Percentiles rank a stretch among this genome's conserved stretches.
phyloP scores from a whole-genome alignment of 495 filamentous ascomycete genomes.

The Talaromyces borbonicus region DNA sequence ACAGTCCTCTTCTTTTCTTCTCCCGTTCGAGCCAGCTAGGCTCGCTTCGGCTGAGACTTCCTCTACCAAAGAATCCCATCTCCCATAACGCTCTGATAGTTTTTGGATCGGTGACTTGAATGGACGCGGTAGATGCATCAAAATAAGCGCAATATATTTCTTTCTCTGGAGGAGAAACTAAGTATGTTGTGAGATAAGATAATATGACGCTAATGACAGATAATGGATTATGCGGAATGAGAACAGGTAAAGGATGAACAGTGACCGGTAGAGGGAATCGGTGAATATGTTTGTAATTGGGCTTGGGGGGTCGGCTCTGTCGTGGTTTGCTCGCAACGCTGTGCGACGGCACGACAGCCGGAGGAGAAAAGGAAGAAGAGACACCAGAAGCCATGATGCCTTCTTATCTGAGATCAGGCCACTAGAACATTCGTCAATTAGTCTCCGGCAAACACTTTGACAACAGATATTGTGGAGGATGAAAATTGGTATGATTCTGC shows the following conservation, averaged over 20 bases:
- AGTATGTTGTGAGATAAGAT: slow-evolving; percentile 57
- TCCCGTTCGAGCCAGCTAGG: slow-evolving; percentile 85
- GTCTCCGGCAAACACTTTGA: no score
- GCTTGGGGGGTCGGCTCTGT: slow-evolving; percentile 43
- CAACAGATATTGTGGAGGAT: no score
- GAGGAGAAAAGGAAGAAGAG: no score
- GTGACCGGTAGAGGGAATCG: slow-evolving; percentile 67
- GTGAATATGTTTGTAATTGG: slow-evolving; percentile 63
- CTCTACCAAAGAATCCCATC: slow-evolving; percentile 93
- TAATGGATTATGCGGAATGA: slow-evolving; percentile 88
- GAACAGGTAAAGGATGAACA: slow-evolving; percentile 69
- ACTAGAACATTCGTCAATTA: no score
- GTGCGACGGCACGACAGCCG: no score
- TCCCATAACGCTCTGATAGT: slow-evolving; percentile 82
- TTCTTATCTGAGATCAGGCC: no score
- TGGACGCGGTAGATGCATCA: slow-evolving; percentile 65
- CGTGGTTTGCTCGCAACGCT: slow-evolving; percentile 7
- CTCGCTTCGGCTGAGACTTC: slow-evolving; percentile 83
- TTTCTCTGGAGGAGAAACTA: slow-evolving; percentile 59
- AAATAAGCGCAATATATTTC: slow-evolving; percentile 67
- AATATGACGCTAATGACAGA: slow-evolving; percentile 72
- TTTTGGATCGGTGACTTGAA: slow-evolving; percentile 71
- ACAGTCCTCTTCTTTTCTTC: slow-evolving; percentile 55
- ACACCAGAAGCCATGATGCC: no score
- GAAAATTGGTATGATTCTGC: slow-evolving; percentile 21